Evolutionary conservation across 2,329 filamentous ascomycete species (phyloP).

Genomic region (Acrocalymma vagum): DNA sequence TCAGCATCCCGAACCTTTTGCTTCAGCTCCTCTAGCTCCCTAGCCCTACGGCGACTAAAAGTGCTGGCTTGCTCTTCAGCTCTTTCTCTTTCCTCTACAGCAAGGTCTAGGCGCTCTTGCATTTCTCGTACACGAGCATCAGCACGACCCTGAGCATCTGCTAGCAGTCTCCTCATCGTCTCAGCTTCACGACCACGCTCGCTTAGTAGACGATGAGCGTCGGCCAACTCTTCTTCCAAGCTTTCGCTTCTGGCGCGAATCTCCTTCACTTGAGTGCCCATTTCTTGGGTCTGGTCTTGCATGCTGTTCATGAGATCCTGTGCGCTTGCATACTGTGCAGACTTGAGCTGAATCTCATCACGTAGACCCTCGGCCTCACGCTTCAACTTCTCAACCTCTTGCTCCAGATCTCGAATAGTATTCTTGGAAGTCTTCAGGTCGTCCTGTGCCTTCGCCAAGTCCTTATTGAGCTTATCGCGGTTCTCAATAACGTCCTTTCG

Average conservation of each 20-base stretch:
- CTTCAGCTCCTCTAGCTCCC: constrained; percentile 88
- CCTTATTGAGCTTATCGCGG: constrained; percentile 74
- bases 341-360: constrained; percentile 85
- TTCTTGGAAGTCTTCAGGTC: constrained; percentile 67
- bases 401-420: constrained; percentile 77
- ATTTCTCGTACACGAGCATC: constrained; percentile 87
- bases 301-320: constrained; percentile 89
- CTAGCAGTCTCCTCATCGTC: constrained; percentile 89
- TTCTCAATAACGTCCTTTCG: constrained; percentile 79
- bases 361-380: constrained; percentile 73
- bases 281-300: constrained; percentile 89
- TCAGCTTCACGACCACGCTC: constrained; percentile 92
- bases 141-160: constrained; percentile 84
- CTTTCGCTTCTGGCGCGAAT: constrained; percentile 81
- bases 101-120: constrained; percentile 85
- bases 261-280: constrained; percentile 92
- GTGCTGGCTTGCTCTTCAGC: constrained; percentile 90
- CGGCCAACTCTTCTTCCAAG: constrained; percentile 89
- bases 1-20: constrained; percentile 82
- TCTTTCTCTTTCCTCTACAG: constrained; percentile 91
- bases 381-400: constrained; percentile 72
- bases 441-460: constrained; percentile 76
- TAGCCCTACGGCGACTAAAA: constrained; percentile 75
- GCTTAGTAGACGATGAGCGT: constrained; percentile 84
- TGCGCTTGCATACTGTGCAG: constrained; percentile 83